Percentiles rank a stretch among this genome's conserved stretches.
Conservation (phyloP, 345 rosid genomes). For the Hibiscus trionum region DNA sequence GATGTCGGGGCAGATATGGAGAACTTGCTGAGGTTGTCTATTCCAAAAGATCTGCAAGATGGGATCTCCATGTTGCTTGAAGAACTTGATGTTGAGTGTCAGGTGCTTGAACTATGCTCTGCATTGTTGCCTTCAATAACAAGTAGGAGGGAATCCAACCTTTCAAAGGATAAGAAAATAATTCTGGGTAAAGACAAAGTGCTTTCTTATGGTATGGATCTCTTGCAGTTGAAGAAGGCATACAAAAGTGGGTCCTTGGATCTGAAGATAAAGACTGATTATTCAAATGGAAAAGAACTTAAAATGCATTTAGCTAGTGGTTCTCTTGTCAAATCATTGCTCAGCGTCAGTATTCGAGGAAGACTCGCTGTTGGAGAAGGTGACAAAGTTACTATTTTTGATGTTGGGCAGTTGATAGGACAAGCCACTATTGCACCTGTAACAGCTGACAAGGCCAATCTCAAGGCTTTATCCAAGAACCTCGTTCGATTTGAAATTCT, state of each 20-base stretch:
- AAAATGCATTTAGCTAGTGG: constrained; percentile 80
- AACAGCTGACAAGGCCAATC: constrained; percentile 89
- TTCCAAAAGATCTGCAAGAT: constrained; percentile 69
- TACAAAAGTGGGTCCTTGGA: constrained; percentile 97
- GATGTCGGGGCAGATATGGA: constrained; percentile 24
- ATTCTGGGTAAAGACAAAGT: constrained; percentile 68
- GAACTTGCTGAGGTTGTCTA: constrained; percentile 28
- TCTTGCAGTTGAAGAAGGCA: constrained; percentile 90
- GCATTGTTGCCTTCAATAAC: constrained; percentile 69
- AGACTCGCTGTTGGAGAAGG: constrained; percentile 99
- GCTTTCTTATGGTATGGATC: constrained; percentile 68
- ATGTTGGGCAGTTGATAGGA: constrained; percentile 86
- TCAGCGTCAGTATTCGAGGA: constrained; percentile 85
- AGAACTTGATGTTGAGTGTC: constrained; percentile 74
- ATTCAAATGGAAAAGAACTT: constrained; percentile 88
- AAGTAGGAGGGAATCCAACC: constrained; percentile 62
- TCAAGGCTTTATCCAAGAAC: constrained; percentile 94
- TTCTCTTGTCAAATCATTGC: constrained; percentile 87
- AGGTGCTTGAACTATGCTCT: constrained; percentile 65
- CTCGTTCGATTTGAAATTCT: constrained; percentile 94
- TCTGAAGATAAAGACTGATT: constrained; percentile 93
- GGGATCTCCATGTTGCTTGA: constrained; percentile 53
- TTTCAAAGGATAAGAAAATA: constrained; percentile 62
- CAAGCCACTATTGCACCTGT: constrained; percentile 86
- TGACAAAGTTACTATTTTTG: constrained; percentile 95